These are phyloP conservation scores for Aureobasidium sp. DNA, from an alignment of 2,329 filamentous ascomycete species.

Conservation along the genomic window DNA sequence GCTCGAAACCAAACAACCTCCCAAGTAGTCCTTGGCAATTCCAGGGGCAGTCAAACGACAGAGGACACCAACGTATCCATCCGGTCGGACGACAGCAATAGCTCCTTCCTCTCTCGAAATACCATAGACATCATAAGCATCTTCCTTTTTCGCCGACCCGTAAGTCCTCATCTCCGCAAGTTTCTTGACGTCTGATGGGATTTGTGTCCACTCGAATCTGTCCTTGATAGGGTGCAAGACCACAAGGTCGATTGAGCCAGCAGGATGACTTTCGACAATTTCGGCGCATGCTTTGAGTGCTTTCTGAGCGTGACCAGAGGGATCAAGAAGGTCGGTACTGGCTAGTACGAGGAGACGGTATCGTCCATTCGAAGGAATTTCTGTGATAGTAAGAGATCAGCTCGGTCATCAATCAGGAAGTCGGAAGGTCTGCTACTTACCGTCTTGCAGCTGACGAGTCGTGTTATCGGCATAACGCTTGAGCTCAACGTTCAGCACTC, in stretches of 20 bases:
- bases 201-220: slow-evolving; percentile 20
- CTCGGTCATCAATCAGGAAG: too few relatives aligned
- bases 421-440: slow-evolving; percentile 10
- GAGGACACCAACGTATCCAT: slow-evolving; percentile 50
- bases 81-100: slow-evolving; percentile 53
- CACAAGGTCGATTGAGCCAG: slow-evolving; percentile 17
- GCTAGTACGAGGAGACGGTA: slow-evolving; percentile 23
- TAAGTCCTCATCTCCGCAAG: slow-evolving; percentile 20
- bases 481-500: slow-evolving; percentile 23
- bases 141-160: slow-evolving; percentile 18
- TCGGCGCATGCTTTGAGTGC: slow-evolving; percentile 16
- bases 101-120: slow-evolving; percentile 50
- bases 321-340: slow-evolving; percentile 18
- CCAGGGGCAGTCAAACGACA: background rate
- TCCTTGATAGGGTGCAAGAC: slow-evolving; percentile 20
- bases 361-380: slow-evolving; percentile 23
- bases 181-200: slow-evolving; percentile 19
- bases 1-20: background rate
- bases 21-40: background rate
- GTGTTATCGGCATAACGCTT: slow-evolving; percentile 26
- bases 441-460: slow-evolving; percentile 25
- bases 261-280: slow-evolving; percentile 18
- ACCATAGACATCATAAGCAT: slow-evolving; percentile 50
- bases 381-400: slow-evolving; percentile 1
- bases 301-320: slow-evolving; percentile 13